phyloP scores from a whole-genome alignment of 1,284 basidiomycete genomes.

The Ustilago lituana region DNA sequence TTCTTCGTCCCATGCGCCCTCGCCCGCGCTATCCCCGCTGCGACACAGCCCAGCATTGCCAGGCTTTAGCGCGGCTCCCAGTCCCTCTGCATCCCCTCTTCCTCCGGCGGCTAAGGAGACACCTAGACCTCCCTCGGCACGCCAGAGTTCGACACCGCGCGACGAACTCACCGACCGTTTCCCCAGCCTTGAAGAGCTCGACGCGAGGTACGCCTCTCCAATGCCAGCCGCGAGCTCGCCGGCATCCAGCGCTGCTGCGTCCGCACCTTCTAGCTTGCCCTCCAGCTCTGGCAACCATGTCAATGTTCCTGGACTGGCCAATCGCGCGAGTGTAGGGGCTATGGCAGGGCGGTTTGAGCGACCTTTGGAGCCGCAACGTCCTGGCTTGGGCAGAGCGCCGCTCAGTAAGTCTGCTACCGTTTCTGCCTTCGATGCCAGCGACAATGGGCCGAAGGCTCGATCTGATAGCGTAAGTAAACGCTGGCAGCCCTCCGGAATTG shows the following conservation, averaged over 20 bases:
- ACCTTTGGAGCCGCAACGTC: slow-evolving; percentile 26
- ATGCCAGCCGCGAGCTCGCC: slow-evolving; percentile 7
- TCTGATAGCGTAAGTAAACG: slow-evolving; percentile 23
- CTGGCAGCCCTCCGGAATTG: slow-evolving; percentile 31
- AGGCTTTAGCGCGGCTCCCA: slow-evolving; percentile 38
- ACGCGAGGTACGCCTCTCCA: slow-evolving; percentile 34
- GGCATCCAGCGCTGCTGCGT: slow-evolving; percentile 1
- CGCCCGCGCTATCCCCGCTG: slow-evolving; percentile 38
- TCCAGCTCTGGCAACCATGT: slow-evolving; percentile 4
- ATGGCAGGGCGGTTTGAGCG: slow-evolving; percentile 50
- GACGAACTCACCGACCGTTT: slow-evolving; percentile 49
- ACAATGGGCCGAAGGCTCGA: slow-evolving; percentile 3
- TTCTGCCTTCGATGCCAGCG: slow-evolving; percentile 12
- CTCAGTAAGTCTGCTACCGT: slow-evolving; percentile 27
- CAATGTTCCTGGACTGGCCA: slow-evolving; percentile 36
- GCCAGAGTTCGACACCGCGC: slow-evolving; percentile 8
- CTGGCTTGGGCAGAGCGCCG: slow-evolving; percentile 2
- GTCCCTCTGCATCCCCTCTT: slow-evolving; percentile 28
- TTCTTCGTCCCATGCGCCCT: slow-evolving; percentile 19
- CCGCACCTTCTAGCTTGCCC: slow-evolving; percentile 10
- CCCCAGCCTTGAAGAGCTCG: slow-evolving; percentile 55
- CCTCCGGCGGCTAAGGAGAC: slow-evolving; percentile 9
- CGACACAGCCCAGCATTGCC: slow-evolving; percentile 54
- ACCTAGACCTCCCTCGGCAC: not conserved
- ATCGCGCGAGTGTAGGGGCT: slow-evolving; percentile 44